Base-by-base conservation (phyloP, 2,329 filamentous ascomycete genomes). In the Penicillium sp. region DNA sequence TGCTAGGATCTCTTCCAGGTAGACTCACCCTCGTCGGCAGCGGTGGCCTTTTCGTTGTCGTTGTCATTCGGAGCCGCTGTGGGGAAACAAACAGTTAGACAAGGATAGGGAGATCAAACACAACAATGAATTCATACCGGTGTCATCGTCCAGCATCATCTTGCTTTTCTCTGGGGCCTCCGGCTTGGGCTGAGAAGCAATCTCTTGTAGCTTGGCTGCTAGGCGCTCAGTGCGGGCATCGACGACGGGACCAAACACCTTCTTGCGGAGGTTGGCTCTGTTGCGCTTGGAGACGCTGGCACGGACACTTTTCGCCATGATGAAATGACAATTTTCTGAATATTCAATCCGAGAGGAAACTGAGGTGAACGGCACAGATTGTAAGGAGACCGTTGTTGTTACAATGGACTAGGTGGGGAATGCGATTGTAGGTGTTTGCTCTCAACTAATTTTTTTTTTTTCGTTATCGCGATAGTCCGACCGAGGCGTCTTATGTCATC, bases 231-330 rank as follows among this genome's bases (percentile, higher is more conserved):
- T 85, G 59, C 91, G 82, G 39, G 86, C 90, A 60, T 79, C 75
- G 68, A 91, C 88, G 47, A 84, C 83, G 12, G 91, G 91, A 1
- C 85, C 88, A 71, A 95, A 96, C 56, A 96, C 85, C 56, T 82
- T 83, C 56, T 81, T 76, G 69, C 90, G 90, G 56, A 95, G 79
- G 61, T 81, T 84, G 59, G 81, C 78, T 73, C 90, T 89, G 76
- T 96, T 96, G 63, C 79, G 78, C 76, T 96, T 96, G 62, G 78
- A 82, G 57, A 80, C 76, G 66, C 85, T 94, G 56, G 90, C 81
- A 67, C 91, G 80, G 52, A 86, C 76, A 66, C 88, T 86, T 69
- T 95, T 96, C 25, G 90, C 91, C 91, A 96, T 97, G 60, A 25
- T 37, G 42, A 66, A 45, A 41, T n/a, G 24, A 28, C 28, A 40